Percentiles rank a stretch among this genome's conserved stretches.
phyloP scores from a whole-genome alignment of 305 asterid species.

The Withania somnifera region DNA sequence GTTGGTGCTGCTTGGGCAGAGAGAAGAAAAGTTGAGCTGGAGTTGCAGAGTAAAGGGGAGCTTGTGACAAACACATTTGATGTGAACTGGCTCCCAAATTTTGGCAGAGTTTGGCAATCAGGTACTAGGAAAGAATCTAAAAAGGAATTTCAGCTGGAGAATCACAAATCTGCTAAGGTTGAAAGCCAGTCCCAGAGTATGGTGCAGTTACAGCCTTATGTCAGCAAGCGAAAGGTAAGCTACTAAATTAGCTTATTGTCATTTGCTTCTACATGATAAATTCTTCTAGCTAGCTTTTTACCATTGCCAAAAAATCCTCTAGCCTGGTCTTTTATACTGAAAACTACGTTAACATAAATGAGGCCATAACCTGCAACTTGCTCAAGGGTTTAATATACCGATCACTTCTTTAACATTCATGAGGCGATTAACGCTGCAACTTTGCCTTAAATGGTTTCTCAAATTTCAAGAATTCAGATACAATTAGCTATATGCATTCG shows the following conservation, averaged over 20 bases:
- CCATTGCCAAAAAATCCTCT: neutral
- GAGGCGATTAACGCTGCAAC: neutral
- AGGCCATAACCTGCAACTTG: neutral
- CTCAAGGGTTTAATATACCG: neutral
- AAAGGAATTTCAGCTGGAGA: conserved; percentile 55
- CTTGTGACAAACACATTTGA: conserved; percentile 23
- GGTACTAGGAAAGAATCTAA: conserved; percentile 82
- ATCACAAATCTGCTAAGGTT: conserved; percentile 20
- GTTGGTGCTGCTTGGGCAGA: conserved; percentile 99
- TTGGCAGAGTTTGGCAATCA: conserved; percentile 93
- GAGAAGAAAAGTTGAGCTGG: conserved; percentile 76
- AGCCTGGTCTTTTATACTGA: neutral
- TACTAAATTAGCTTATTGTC: neutral
- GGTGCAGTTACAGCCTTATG: conserved; percentile 62
- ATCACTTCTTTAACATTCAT: neutral
- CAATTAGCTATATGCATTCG: neutral
- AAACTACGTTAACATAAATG: neutral
- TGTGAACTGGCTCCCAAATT: conserved; percentile 88
- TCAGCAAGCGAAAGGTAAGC: conserved; percentile 82
- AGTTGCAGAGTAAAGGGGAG: conserved; percentile 72
- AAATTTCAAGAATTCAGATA: neutral
- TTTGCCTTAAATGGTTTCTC: neutral
- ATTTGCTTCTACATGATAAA: neutral
- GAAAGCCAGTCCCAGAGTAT: conserved; percentile 32
- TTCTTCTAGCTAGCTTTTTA: neutral